Base-by-base conservation (phyloP, 257 asterid genomes). In the Verbena officinalis region DNA sequence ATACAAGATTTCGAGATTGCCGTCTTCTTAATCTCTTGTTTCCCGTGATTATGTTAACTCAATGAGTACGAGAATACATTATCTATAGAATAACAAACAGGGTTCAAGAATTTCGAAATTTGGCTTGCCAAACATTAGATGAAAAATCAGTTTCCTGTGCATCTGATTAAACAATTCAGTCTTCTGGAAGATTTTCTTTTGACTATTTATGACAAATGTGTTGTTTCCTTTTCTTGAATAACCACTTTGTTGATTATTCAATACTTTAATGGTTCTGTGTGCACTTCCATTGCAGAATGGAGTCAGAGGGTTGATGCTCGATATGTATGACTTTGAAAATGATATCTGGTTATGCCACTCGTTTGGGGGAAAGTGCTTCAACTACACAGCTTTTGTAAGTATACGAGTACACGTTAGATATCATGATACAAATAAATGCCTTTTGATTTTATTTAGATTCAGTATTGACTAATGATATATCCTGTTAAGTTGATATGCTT, bases 291-390 rank as follows among this genome's bases (percentile, higher is more conserved):
- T 73, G 84, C 95, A 93, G 99, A 88, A 88, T 78, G 97, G 95
- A 30, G 95, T 93, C 50, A 78, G 96, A 80, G 97, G 95, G 59
- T 72, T 93, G 87, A 90, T 90, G 97, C 97, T 93, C 15, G 99
- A 93, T 80, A 90, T 90, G 89, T 90, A 93, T 40, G 96, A 87
- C 78, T 90, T 84, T 62, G 45, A 86, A 55, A 84, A 86, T 34
- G 97, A 84, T 75, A 82, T 93, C 65, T 93, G 99, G 99, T 73
- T 93, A 55, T 93, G 99, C 71, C 99, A 90, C 81, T 93, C 97
- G 27, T 93, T 73, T 44, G 95, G 95, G 13, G 96, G 95, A 33
- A 72, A 61, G 51, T 90, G 99, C 86, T 83, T 75, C 86, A 90
- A 93, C 80, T 84, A 74, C 82, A 93, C 97, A 59, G 84, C 99